These are phyloP conservation scores for Solanum dulcamara DNA, from an alignment of 257 asterid species.

Conservation along the genomic window DNA sequence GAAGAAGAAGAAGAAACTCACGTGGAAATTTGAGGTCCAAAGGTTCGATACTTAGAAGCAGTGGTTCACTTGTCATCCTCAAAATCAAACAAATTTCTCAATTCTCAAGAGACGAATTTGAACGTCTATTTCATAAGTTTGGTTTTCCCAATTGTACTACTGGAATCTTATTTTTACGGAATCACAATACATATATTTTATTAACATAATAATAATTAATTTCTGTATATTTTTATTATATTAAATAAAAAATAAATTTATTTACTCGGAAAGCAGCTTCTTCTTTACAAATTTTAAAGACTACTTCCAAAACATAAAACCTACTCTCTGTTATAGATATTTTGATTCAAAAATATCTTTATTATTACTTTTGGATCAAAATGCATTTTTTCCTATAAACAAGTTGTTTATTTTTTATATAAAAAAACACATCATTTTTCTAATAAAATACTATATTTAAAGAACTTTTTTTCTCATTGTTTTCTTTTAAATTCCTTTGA, in stretches of 20 bases:
- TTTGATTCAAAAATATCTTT: background rate
- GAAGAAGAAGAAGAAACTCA: background rate
- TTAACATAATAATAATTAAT: background rate
- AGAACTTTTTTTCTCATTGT: too few relatives aligned
- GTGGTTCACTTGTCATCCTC: background rate
- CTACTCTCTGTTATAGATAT: too few relatives aligned
- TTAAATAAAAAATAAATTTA: background rate
- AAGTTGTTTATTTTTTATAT: too few relatives aligned
- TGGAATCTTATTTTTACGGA: background rate
- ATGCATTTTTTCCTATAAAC: too few relatives aligned
- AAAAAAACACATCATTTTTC: too few relatives aligned
- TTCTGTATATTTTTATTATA: background rate
- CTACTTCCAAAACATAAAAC: too few relatives aligned
- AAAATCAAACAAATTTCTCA: background rate
- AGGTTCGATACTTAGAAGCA: background rate
- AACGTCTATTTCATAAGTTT: background rate
- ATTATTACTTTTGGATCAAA: too few relatives aligned
- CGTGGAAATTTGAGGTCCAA: slow-evolving; percentile 4
- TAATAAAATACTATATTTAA: too few relatives aligned
- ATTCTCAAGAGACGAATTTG: background rate
- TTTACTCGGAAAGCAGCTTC: background rate
- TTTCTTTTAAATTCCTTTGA: too few relatives aligned
- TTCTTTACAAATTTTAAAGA: too few relatives aligned
- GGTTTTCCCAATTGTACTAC: background rate
- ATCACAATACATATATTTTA: background rate